Conservation (phyloP, 306 rosid genomes). For the Phaseolus lunatus region DNA sequence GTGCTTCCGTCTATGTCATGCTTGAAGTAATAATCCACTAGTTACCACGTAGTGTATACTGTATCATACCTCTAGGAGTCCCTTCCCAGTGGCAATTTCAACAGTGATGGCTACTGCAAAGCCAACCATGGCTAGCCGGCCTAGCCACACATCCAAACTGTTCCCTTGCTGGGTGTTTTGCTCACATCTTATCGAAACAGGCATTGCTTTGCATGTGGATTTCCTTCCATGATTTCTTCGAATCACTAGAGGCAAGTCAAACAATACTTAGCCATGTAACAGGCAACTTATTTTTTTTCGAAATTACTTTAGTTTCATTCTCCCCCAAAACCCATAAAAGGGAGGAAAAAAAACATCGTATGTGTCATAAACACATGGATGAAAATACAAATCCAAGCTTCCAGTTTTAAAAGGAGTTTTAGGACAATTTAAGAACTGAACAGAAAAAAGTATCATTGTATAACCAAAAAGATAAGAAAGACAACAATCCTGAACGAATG, state of each 20-base stretch:
- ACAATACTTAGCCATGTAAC: constrained; percentile 5
- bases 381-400: background rate
- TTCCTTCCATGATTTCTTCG: constrained; percentile 56
- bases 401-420: background rate
- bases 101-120: constrained; percentile 78
- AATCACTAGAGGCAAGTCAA: constrained; percentile 56
- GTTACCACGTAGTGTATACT: background rate
- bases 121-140: constrained; percentile 91
- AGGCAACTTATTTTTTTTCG: constrained; percentile 11
- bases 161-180: constrained; percentile 66
- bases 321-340: constrained; percentile 15
- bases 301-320: background rate
- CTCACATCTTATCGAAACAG: constrained; percentile 76
- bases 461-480: background rate
- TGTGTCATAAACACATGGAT: background rate
- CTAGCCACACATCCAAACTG: constrained; percentile 84
- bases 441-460: background rate
- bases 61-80: constrained; percentile 81
- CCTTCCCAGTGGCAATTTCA: constrained; percentile 88
- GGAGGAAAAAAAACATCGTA: background rate
- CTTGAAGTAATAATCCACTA: constrained; percentile 11
- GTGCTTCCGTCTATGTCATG: constrained; percentile 31
- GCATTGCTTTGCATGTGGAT: constrained; percentile 49
- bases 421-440: constrained; percentile 16
- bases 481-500: background rate